phyloP scores from a whole-genome alignment of 495 filamentous ascomycete species.

The Sporormia fimetaria region DNA sequence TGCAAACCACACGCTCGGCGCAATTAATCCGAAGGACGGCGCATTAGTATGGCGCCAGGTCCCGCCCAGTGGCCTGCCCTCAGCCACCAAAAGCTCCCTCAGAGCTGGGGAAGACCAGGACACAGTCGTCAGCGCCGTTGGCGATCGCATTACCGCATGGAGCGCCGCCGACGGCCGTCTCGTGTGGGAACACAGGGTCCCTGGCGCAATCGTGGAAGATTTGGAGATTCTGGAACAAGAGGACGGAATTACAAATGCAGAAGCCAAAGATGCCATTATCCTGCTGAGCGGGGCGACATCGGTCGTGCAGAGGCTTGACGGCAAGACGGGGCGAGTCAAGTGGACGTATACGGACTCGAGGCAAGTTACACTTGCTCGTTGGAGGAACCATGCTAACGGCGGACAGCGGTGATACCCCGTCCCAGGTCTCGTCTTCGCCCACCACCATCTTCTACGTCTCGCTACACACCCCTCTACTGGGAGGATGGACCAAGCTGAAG shows the following conservation, averaged over 20 bases:
- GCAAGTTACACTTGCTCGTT: slow-evolving; percentile 26
- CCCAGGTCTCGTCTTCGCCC: slow-evolving; percentile 67
- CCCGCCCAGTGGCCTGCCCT: slow-evolving; percentile 33
- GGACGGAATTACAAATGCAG: slow-evolving; percentile 36
- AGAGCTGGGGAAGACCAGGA: slow-evolving; percentile 62
- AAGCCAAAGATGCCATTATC: slow-evolving; percentile 57
- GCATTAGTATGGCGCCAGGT: slow-evolving; percentile 76
- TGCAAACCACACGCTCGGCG: slow-evolving; percentile 67
- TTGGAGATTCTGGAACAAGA: slow-evolving; percentile 68
- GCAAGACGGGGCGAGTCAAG: slow-evolving; percentile 55
- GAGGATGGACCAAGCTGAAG: slow-evolving; percentile 57
- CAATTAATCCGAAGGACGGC: slow-evolving; percentile 80
- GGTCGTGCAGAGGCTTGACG: slow-evolving; percentile 58
- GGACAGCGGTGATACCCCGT: slow-evolving; percentile 52
- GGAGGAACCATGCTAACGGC: slow-evolving; percentile 21
- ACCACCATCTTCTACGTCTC: slow-evolving; percentile 66
- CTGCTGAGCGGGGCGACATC: slow-evolving; percentile 48
- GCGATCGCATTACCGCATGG: slow-evolving; percentile 63
- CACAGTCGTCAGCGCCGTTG: slow-evolving; percentile 59
- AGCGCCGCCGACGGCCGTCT: slow-evolving; percentile 68
- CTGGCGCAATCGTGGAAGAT: slow-evolving; percentile 51
- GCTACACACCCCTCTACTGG: slow-evolving; percentile 50
- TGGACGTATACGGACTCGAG: slow-evolving; percentile 66
- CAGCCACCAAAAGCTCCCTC: slow-evolving; percentile 42
- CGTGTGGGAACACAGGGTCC: slow-evolving; percentile 56